Conservation (phyloP, 1,139 yeast genomes). For the Suhomyces taliae region DNA sequence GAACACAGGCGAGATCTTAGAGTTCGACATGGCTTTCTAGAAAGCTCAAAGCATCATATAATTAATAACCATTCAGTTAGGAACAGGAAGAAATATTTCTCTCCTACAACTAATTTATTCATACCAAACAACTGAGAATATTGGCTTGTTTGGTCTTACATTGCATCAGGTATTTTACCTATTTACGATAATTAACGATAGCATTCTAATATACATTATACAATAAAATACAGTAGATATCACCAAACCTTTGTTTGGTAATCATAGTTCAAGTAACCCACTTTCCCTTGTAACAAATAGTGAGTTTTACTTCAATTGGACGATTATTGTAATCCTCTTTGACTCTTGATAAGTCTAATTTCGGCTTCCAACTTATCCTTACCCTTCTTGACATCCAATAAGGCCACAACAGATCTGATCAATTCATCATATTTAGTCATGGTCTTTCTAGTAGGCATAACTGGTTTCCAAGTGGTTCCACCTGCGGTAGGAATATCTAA, state of each 20-base stretch:
- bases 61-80: not conserved
- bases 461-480: slow-evolving; percentile 63
- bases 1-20: not conserved
- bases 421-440: slow-evolving; percentile 78
- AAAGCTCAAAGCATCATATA: not conserved
- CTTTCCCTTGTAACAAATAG: no score
- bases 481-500: slow-evolving; percentile 68
- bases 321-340: slow-evolving; percentile 34
- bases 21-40: not conserved
- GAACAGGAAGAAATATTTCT: no score
- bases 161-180: not conserved
- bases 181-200: slow-evolving; percentile 1
- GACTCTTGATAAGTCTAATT: slow-evolving; percentile 57
- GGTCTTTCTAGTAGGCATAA: slow-evolving; percentile 84
- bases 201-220: slow-evolving; percentile 4
- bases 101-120: no score
- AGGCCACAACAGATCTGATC: slow-evolving; percentile 66
- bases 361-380: slow-evolving; percentile 87
- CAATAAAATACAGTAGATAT: not conserved
- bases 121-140: no score
- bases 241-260: no score
- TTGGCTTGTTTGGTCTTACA: no score
- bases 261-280: no score
- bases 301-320: no score
- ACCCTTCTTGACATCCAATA: slow-evolving; percentile 83